These are phyloP conservation scores for Globisporangium emineosum DNA, from an alignment of 352 stramenopile species.

Conservation along the genomic window DNA sequence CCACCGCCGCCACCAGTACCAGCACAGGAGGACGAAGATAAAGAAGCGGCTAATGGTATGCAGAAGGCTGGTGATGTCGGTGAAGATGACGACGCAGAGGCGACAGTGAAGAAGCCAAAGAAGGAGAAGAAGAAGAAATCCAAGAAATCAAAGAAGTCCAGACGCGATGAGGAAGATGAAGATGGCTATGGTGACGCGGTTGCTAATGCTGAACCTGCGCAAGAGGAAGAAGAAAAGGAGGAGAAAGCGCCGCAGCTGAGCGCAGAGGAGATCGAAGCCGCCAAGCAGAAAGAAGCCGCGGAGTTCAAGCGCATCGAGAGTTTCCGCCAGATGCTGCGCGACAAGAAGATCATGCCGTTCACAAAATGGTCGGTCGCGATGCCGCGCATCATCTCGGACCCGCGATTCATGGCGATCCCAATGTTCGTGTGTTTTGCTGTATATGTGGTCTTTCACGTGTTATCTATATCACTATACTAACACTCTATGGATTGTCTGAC, in stretches of 20 bases:
- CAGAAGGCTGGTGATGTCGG: neutral
- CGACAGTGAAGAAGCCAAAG: neutral
- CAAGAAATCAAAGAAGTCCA: slow-evolving; percentile 23
- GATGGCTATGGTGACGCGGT: slow-evolving; percentile 29
- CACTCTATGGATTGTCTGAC: slow-evolving; percentile 3
- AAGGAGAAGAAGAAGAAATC: slow-evolving; percentile 9
- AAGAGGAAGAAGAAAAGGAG: slow-evolving; percentile 3
- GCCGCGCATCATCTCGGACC: slow-evolving; percentile 66
- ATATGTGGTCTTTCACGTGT: neutral
- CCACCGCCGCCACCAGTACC: slow-evolving; percentile 22
- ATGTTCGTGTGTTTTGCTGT: slow-evolving; percentile 27
- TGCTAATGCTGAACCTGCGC: slow-evolving; percentile 15
- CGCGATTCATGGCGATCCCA: slow-evolving; percentile 62
- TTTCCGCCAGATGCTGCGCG: slow-evolving; percentile 69
- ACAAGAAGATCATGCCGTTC: slow-evolving; percentile 86
- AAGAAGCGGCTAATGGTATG: neutral
- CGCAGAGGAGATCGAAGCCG: slow-evolving; percentile 28
- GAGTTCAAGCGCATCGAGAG: slow-evolving; percentile 51
- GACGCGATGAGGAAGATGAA: slow-evolving; percentile 19
- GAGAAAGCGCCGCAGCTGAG: neutral
- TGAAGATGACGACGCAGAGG: neutral
- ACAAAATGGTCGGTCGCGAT: slow-evolving; percentile 80
- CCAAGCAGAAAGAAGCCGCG: slow-evolving; percentile 28
- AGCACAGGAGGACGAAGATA: slow-evolving; percentile 16
- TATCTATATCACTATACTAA: neutral